Evolutionary conservation across 345 rosid genomes (phyloP).

Genomic region (Syzygium aqueum): DNA sequence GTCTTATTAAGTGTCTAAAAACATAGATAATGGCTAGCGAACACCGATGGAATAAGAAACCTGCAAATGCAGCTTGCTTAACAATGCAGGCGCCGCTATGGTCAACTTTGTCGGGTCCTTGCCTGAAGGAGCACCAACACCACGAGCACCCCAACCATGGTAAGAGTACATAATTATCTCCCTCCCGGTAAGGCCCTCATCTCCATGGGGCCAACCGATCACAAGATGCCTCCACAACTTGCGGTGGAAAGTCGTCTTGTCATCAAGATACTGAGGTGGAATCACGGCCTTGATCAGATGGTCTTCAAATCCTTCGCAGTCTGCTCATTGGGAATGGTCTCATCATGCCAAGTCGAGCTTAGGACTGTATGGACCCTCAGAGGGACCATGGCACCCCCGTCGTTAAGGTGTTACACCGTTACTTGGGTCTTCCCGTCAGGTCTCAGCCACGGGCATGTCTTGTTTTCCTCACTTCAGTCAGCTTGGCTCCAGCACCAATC

Average conservation of each 20-base stretch:
- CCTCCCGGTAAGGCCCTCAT: conserved; percentile 13
- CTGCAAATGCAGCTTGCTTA: conserved; percentile 17
- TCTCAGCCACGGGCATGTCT: conserved; percentile 13
- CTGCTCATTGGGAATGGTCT: conserved; percentile 1
- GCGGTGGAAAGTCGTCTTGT: conserved; percentile 10
- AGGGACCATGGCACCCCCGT: conserved; percentile 19
- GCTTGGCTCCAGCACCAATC: conserved; percentile 12
- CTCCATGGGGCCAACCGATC: conserved; percentile 14
- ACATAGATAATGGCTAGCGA: conserved; percentile 6
- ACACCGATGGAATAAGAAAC: conserved; percentile 12
- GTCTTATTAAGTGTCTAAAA: conserved; percentile 8
- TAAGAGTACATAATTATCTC: conserved; percentile 10
- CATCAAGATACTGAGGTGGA: conserved; percentile 8
- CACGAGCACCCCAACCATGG: conserved; percentile 14
- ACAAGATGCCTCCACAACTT: conserved; percentile 9
- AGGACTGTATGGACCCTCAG: conserved; percentile 7
- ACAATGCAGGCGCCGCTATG: conserved; percentile 9
- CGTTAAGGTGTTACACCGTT: conserved; percentile 5
- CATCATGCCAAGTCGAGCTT: conserved; percentile 6
- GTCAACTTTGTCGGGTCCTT: conserved; percentile 16
- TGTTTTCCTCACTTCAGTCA: conserved; percentile 11
- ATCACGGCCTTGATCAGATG: conserved; percentile 10
- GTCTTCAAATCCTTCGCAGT: conserved; percentile 3
- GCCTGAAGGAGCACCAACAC: conserved; percentile 19
- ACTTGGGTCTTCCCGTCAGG: conserved; percentile 16